Base-by-base conservation (phyloP, 768 basidiomycete species). In the Leccinum subgranulosum region DNA sequence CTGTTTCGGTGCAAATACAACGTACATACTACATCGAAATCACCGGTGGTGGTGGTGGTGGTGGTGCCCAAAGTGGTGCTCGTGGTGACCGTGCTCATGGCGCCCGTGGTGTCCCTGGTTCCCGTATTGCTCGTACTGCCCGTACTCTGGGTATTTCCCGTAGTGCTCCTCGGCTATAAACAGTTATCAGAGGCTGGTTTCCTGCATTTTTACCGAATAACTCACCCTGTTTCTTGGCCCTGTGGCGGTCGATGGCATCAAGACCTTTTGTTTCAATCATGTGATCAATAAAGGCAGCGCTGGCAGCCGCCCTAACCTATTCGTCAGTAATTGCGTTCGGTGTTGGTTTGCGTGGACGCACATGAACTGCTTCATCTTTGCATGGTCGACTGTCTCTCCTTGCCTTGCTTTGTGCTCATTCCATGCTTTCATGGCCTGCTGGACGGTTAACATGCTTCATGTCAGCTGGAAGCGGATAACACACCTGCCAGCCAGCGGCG, bases 401-500 rank as follows among this genome's bases (percentile, higher is more conserved):
- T 86, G 75, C 39, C 51, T 65, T 36, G 55, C 75, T 28, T 64
- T 49, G 70, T 90, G 88, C 0, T 82, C 61, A 61, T 88, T 78
- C 66, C 81, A 89, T 2, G 82, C 79, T 67, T 86, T 88, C 49
- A 79, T 79, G 56, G 87, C 87, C 85, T 84, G 57, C 12, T n/a
- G 29, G 29, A 43, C 14, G 46, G 31, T 62, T 31, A 59, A 51
- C 3, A 34, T 19, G 19, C n/a, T 6, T 15, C 23, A 8, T 52
- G 19, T 41, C 4, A 33, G 14, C n/a, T 45, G 25, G 4, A 6
- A 27, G 28, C n/a, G 19, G 15, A 28, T 1, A 17, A 50, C 71
- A 12, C 34, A 82, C 85, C 78, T 84, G 85, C 70, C 78, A 89
- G 28, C 84, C 71, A 6, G 86, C 87, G 47, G 88, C 88, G 43